Evolutionary conservation across 768 basidiomycete genomes (phyloP).

Genomic region (Podaxis rugospora): DNA sequence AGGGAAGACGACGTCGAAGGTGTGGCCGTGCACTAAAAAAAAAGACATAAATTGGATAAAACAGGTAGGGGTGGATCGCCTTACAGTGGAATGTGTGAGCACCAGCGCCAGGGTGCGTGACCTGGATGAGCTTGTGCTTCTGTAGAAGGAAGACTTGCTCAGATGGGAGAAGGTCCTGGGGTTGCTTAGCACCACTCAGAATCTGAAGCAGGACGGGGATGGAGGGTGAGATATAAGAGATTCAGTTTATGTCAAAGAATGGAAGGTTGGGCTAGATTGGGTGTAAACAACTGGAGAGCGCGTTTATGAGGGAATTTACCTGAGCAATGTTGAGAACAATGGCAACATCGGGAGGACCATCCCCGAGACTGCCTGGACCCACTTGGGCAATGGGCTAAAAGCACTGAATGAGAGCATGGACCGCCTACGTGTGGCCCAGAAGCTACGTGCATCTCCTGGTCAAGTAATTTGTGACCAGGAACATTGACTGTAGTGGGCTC

Average conservation of each 20-base stretch:
- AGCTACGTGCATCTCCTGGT: slow-evolving; percentile 4
- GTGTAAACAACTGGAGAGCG: not conserved
- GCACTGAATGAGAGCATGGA: slow-evolving; percentile 2
- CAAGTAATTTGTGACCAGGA: slow-evolving; percentile 12
- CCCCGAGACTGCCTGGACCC: not conserved
- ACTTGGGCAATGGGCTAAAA: slow-evolving; percentile 14
- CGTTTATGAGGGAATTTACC: not conserved
- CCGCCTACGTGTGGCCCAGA: too few relatives aligned
- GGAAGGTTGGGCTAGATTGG: not conserved
- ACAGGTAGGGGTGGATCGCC: not conserved
- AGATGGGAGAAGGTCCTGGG: slow-evolving; percentile 6
- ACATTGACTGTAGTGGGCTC: slow-evolving; percentile 27
- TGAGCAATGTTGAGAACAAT: not conserved
- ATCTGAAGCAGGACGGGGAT: slow-evolving; percentile 10
- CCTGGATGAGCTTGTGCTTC: not conserved
- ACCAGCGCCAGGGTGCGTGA: slow-evolving; percentile 5
- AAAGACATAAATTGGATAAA: not conserved
- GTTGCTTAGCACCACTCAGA: slow-evolving; percentile 1
- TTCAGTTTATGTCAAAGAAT: slow-evolving; percentile 8
- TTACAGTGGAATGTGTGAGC: slow-evolving; percentile 8
- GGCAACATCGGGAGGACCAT: slow-evolving; percentile 9
- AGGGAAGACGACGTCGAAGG: slow-evolving; percentile 20
- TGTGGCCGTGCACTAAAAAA: slow-evolving; percentile 21
- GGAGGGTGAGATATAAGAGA: slow-evolving; percentile 1
- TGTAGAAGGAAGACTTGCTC: slow-evolving; percentile 5